Evolutionary conservation across 1,284 basidiomycete genomes (phyloP), one percentile per base, ranked within the genome.

Genomic region (Rhodotorula sp.): DNA sequence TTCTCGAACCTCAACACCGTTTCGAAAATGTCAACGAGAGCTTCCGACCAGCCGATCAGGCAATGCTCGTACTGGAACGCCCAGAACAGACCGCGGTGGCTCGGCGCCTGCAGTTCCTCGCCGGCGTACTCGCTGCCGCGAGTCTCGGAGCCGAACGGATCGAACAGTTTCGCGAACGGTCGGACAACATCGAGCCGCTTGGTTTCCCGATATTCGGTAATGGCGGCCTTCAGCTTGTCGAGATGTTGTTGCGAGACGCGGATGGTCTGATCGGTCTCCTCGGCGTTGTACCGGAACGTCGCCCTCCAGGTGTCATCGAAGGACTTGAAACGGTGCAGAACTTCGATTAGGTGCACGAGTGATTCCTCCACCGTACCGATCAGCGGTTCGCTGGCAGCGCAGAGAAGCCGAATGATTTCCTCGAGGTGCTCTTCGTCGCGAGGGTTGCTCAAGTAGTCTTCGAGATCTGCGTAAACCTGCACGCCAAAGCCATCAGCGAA

Each of bases 41-140:
- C 82, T 20, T 79, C 80, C 58, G 57, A 62, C 62, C 76, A 70
- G 1, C 74, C 70, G 57, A 78, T 71, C 58, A 72, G 34, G 21
- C 47, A 46, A 3, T 77, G 88, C 76, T 92, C 90, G 78, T 91
- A 92, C 31, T 91, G 85, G 84, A 84, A 92, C 85, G 58, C 88
- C 85, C 75, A 88, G 86, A 82, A 85, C 29, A 85, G 78, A 2
- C 83, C 84, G 29, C 83, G 79, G 68, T 83, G 81, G 20, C 62
- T 65, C 16, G 75, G 75, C 39, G 69, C 61, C 3, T 70, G 51
- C 31, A 65, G 48, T 23, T 64, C 62, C 6, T 68, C 54, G 10
- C 46, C 31, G 47, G 31, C 48, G 4, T 26, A 20, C 14, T 64
- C 59, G 39, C 46, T 10, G n/a, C 48, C 31, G 73, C 77, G 26